Conservation (phyloP, 345 rosid species). For the Boechera stricta region DNA sequence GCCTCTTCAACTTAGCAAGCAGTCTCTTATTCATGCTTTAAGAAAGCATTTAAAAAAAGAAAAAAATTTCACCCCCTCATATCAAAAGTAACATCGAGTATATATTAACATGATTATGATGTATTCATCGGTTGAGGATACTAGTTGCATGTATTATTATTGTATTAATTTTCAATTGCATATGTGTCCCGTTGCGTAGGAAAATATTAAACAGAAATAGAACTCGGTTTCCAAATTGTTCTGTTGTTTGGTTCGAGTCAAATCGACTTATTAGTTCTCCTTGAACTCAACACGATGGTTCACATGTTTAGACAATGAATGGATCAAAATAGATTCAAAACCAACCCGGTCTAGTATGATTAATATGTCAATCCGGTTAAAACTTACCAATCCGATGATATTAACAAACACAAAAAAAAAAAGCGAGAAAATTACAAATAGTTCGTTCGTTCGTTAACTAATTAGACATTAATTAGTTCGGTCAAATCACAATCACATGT, state of each 20-base stretch:
- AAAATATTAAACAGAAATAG: no score
- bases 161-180: no score
- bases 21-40: background rate
- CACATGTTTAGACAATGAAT: background rate
- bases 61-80: no score
- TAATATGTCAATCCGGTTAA: background rate
- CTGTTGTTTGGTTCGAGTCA: no score
- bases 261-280: no score
- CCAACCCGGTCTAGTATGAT: background rate
- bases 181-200: no score
- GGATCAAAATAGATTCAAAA: background rate
- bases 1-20: no score
- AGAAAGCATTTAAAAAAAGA: no score
- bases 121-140: background rate
- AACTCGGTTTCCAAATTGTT: no score
- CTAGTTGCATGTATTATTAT: no score
- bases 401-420: background rate
- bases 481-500: slow-evolving; percentile 54
- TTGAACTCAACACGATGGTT: background rate
- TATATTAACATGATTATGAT: no score
- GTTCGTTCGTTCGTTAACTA: slow-evolving; percentile 34
- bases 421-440: slow-evolving; percentile 16
- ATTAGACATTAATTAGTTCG: slow-evolving; percentile 28
- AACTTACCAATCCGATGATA: slow-evolving; percentile 11
- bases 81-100: no score